Base-by-base conservation (phyloP, 2,329 filamentous ascomycete species). In the Penicillium glabrum region DNA sequence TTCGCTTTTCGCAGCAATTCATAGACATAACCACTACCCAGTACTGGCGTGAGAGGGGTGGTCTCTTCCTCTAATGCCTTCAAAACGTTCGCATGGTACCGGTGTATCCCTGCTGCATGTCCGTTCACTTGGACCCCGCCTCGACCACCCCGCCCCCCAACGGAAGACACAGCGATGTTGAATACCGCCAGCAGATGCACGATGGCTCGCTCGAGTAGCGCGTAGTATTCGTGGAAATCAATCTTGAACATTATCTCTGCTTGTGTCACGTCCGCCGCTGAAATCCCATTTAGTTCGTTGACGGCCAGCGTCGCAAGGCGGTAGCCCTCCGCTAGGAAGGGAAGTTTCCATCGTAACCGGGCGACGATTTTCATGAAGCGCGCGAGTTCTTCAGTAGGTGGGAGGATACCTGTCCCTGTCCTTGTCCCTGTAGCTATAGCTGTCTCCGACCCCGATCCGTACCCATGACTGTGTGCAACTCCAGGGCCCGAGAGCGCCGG, bases 161-260 rank as follows among this genome's bases (percentile, higher is more conserved):
- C 67, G 0, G 75, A 71, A 0, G 77, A 72, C 0, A 90, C 77
- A 0, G 70, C 68, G 5, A 89, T 79, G 8, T 83, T 85, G 57
- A 86, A 88, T 0, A 89, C 82, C 0, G 80, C 80, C n/a, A 89
- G 80, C 1, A 89, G 75, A 46, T 87, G 83, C 1, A 89, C 86
- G 8, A 91, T 78, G 0, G 87, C 87, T 29, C 89, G 84, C 73
- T 91, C 89, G 7, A 91, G 82, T 35, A 89, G 80, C 51, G 85
- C 84, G 75, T 91, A 91, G 71, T 88, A 91, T 67, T 91, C 89
- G 72, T 89, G 86, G 61, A 91, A 91, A 67, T 91, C 89, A 8
- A 91, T 80, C 70, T 91, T 90, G 77, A 91, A 91, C 80, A 90
- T 90, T 16, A 84, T 80, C 70, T 88, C 85, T 0, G 82, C 82